Evolutionary conservation across 768 basidiomycete species (phyloP), one percentile per base, ranked within the genome.

Genomic region (Hypholoma sublateritium): DNA sequence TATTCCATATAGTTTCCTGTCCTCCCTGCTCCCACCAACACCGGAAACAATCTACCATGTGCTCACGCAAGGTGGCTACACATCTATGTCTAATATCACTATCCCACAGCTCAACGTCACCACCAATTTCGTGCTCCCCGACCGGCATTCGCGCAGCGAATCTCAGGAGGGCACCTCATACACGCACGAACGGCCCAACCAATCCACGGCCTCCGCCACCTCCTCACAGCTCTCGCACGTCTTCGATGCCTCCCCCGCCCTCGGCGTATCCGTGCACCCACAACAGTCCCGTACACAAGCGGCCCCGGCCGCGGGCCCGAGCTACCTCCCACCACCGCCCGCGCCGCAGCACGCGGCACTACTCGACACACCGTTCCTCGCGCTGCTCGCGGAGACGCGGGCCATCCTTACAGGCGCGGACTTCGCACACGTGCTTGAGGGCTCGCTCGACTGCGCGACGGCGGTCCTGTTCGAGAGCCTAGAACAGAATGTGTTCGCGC

Each of bases 21-120:
- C 88, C 1, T 84, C 87, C 0, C 80, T 95, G 6, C 80, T 93
- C 9, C 91, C 92, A 2, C 83, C 87, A 36, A 92, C 90, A 0
- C 77, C 83, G 8, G 85, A 87, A 66, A 86, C 81, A 5, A 82
- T 87, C 11, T 81, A 87, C 46, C 84, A 88, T 66, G 82, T 88
- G 22, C 77, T 91, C 19, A 75, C 80, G 1, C 85, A 86, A 70
- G 87, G 88, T 41, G 89, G 89, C 1, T 75, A 75, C 41, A 57
- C 57, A 28, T 48, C 59, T 16, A 16, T 58, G 57, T 39, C 63
- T n/a, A 19, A 50, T 24, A 16, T 37, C 49, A 44, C 55, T 52
- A 12, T 49, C 51, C 43, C 39, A 16, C 42, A 44, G 37, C 39
- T 58, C 49, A 46, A 43, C n/a, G 28, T 44, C 19, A 19, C 44